Base-by-base conservation (phyloP, 2,329 filamentous ascomycete genomes). In the Penicillium oxalicum region DNA sequence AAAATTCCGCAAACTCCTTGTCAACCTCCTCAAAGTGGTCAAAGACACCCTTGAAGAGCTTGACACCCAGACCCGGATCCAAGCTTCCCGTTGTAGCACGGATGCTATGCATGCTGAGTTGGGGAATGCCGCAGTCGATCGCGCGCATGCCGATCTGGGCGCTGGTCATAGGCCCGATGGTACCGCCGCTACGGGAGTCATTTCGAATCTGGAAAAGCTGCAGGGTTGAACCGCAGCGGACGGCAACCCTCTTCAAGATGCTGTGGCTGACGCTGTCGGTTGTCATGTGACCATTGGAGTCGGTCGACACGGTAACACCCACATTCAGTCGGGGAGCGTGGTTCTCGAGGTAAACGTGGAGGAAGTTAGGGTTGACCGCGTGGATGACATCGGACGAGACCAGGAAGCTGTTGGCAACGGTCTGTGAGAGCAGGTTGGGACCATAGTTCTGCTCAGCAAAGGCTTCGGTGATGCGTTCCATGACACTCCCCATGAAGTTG, bases 121-220 rank as follows among this genome's bases (percentile, higher is more conserved):
- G 91, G 4, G 90, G 84, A 61, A 97, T 84, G 11, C 91, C 91
- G 0, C 88, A 89, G 66, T 97, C 91, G 42, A 93, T 86, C 0
- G 88, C 82, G 44, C 88, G 75, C 50, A 95, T 84, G 28, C 91
- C 91, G 70, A 93, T 87, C 27, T 80, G 81, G 27, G 84, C 82
- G 57, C 84, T 89, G 33, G 95, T 77, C 80, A 91, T 90, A 0
- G 93, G 93, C 0, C 93, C 93, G n/a, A 97, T 90, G 0, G 93
- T 98, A 12, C 93, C 93, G 28, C 93, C 93, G 62, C 83, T 88
- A 47, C 91, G 77, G 8, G 80, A 86, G 70, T 97, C 93, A 66
- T 97, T 98, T 49, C 93, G 77, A 66, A 97, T 97, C 77, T 95
- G 90, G 77, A 97, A 97, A 5, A 87, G 76, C 71, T 97, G 93